Evolutionary conservation across 2,329 filamentous ascomycete species (phyloP).

Genomic region (Colletotrichum tropicicola): DNA sequence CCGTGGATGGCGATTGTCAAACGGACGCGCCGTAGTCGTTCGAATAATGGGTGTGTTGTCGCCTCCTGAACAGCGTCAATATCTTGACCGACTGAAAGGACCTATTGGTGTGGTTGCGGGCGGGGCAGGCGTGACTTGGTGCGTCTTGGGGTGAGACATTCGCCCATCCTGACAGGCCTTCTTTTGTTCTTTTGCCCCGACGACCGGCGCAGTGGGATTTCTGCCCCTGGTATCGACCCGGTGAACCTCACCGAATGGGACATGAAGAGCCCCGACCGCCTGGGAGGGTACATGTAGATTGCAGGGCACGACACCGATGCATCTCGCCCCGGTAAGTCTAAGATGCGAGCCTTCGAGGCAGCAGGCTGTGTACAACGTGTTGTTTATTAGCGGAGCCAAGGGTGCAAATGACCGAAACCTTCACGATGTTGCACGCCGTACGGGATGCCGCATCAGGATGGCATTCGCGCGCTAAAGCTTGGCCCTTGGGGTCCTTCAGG

Average conservation of each 20-base stretch:
- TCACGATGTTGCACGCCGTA: neutral
- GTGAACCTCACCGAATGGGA: neutral
- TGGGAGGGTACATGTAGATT: neutral
- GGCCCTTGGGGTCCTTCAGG: too few relatives aligned
- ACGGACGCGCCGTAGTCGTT: too few relatives aligned
- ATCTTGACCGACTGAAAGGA: neutral
- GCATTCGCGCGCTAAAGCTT: neutral
- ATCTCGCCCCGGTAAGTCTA: neutral
- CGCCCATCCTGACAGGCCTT: neutral
- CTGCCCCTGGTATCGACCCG: neutral
- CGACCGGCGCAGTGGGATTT: neutral
- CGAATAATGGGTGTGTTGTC: too few relatives aligned
- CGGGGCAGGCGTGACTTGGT: neutral
- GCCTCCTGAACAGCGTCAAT: too few relatives aligned
- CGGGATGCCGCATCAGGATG: neutral
- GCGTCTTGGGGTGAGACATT: conserved; percentile 13
- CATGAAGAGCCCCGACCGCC: neutral
- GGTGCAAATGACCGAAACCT: neutral
- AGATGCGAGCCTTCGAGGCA: too few relatives aligned
- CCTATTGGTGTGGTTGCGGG: neutral
- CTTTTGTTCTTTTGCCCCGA: neutral
- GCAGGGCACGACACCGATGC: neutral
- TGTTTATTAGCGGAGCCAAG: too few relatives aligned
- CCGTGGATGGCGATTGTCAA: neutral
- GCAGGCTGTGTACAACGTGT: too few relatives aligned